Base-by-base conservation (phyloP, 2,329 filamentous ascomycete genomes). In the Calonectria montana region DNA sequence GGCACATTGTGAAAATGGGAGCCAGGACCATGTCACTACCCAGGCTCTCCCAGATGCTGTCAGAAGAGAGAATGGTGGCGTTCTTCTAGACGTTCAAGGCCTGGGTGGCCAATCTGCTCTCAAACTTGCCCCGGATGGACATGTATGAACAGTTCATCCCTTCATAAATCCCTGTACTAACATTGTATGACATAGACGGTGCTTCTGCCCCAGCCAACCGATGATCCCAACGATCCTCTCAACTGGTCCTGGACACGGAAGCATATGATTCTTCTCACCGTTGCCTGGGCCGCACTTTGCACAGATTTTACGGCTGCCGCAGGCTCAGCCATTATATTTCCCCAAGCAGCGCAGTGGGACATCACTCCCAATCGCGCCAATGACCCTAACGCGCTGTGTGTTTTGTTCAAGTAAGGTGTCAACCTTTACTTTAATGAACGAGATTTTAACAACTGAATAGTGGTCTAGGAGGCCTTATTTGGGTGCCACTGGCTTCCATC, bases 181-280 rank as follows among this genome's bases (percentile, higher is more conserved):
- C 31, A 8, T 21, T 23, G 35, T 15, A 3, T 8, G 1, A 13
- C 1, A 21, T 37, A 73, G 67, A 74, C 70, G 16, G 67, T 75
- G 3, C 71, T 76, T 39, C 62, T 75, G 13, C 74, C 74, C 12
- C 74, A 76, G 27, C 74, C 74, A 4, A 70, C 70, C 1, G 71
- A 71, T 4, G 69, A 73, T 31, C 50, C 39, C 6, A 25, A 57
- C 4, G 74, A 76, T 53, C 74, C 73, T 4, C 69, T 76, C 21
- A 76, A 76, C 27, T 76, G 74, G 74, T 67, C 73, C 0, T 72
- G 65, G 31, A 53, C 41, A 9, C 70, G 70, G n/a, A 76, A 76
- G 39, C 73, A 74, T 27, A 61, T 67, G 4, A 31, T 76, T 2
- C 69, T 76, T 15, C 59, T 72, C 45, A 73, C 65, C 3, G 61